Conservation (phyloP, 2,329 filamentous ascomycete species). For the Fusarium duplospermum region DNA sequence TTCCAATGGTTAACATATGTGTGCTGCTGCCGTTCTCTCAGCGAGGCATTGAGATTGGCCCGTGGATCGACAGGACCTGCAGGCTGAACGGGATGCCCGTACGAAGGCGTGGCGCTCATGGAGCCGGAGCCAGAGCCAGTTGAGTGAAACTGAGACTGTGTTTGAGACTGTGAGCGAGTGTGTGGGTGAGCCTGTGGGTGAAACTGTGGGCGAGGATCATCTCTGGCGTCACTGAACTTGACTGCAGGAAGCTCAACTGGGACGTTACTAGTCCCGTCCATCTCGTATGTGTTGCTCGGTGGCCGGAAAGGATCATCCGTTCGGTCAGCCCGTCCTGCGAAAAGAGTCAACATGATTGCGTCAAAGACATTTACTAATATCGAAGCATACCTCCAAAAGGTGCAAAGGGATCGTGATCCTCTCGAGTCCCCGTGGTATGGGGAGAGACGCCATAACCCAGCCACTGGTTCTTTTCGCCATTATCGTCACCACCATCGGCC, state of each 20-base stretch:
- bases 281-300: constrained; percentile 49
- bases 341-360: constrained; percentile 24
- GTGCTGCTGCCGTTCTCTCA: constrained; percentile 44
- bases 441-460: constrained; percentile 39
- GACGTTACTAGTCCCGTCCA: constrained; percentile 50
- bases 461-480: constrained; percentile 41
- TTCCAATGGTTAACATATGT: constrained; percentile 54
- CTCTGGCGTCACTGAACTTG: constrained; percentile 21
- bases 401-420: constrained; percentile 53
- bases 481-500: constrained; percentile 14
- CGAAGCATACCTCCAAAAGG: constrained; percentile 57
- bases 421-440: constrained; percentile 43
- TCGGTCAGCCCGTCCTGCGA: constrained; percentile 50
- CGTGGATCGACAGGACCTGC: constrained; percentile 44
- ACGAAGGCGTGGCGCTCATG: constrained; percentile 3
- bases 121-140: background rate
- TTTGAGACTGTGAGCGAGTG: background rate
- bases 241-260: constrained; percentile 51
- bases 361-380: background rate
- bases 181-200: background rate
- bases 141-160: constrained; percentile 6
- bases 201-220: constrained; percentile 2
- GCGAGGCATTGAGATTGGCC: constrained; percentile 50
- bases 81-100: constrained; percentile 20
- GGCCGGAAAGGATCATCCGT: constrained; percentile 43